These are phyloP conservation scores for Ophiocordyceps polyrhachis-furcata DNA, from an alignment of 2,329 filamentous ascomycete genomes.

Conservation along the genomic window DNA sequence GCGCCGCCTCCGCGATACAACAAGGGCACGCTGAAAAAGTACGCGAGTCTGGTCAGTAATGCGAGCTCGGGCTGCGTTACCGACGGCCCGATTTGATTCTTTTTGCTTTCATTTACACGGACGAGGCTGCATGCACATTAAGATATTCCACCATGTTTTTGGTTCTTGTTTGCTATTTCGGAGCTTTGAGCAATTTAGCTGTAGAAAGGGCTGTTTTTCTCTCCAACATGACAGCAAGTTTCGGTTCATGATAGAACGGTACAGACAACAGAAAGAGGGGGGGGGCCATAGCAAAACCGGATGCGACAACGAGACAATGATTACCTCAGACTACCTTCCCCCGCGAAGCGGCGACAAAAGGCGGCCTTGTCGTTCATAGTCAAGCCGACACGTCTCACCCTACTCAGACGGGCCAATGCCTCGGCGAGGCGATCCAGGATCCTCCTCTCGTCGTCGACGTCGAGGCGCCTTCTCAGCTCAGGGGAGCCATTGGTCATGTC, in stretches of 20 bases:
- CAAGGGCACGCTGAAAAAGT: conserved; percentile 53
- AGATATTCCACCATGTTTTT: not conserved
- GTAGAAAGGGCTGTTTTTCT: not conserved
- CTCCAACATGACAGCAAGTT: not conserved
- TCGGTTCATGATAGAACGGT: not conserved
- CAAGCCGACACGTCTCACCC: conserved; percentile 76
- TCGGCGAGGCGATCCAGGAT: conserved; percentile 68
- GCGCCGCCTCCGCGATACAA: conserved; percentile 37
- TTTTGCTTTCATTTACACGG: not conserved
- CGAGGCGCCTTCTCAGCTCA: conserved; percentile 9
- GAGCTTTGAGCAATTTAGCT: not conserved
- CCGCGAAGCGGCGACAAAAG: conserved; percentile 52
- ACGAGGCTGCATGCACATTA: no score
- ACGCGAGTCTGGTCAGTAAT: conserved; percentile 39
- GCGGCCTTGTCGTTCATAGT: conserved; percentile 65
- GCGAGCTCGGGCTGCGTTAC: conserved; percentile 42
- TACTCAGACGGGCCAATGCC: conserved; percentile 65
- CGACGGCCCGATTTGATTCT: conserved; percentile 16
- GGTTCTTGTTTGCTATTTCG: not conserved
- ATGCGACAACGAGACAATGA: not conserved
- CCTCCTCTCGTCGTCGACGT: conserved; percentile 39
- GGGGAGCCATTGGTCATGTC: conserved; percentile 24
- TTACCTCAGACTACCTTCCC: conserved; percentile 13
- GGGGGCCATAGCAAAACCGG: not conserved
- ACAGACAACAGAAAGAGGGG: not conserved